A percentile compares a stretch with the other conserved stretches of the same genome.
These are phyloP conservation scores for Vigna radiata DNA, from an alignment of 306 rosid species.

Conservation along the genomic window DNA sequence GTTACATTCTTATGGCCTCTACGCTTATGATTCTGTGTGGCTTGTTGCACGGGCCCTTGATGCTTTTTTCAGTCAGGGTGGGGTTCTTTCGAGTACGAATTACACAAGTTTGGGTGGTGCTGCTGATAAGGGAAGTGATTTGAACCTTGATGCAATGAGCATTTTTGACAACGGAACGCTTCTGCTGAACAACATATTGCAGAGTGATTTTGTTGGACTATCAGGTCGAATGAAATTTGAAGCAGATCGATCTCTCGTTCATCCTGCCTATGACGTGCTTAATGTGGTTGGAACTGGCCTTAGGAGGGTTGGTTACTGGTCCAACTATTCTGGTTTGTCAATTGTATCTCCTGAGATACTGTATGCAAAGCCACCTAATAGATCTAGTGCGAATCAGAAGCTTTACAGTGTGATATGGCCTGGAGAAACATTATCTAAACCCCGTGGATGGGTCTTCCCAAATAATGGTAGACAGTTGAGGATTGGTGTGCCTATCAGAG, in stretches of 20 bases:
- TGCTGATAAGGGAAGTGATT: constrained; percentile 49
- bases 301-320: constrained; percentile 88
- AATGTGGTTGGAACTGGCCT: constrained; percentile 84
- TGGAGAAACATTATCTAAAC: constrained; percentile 75
- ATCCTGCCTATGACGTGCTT: constrained; percentile 80
- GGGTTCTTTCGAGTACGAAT: constrained; percentile 69
- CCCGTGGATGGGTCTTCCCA: constrained; percentile 99
- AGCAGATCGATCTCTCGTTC: constrained; percentile 63
- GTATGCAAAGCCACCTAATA: constrained; percentile 77
- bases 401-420: constrained; percentile 85
- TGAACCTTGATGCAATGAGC: constrained; percentile 87
- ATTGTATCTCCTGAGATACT: constrained; percentile 75
- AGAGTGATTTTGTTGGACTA: constrained; percentile 72
- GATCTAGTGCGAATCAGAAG: constrained; percentile 70
- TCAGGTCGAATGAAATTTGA: constrained; percentile 73
- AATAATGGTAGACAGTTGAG: constrained; percentile 77
- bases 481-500: constrained; percentile 85
- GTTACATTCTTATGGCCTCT: constrained; percentile 80
- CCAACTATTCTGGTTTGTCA: constrained; percentile 92
- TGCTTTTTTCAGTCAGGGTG: constrained; percentile 73
- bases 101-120: constrained; percentile 58
- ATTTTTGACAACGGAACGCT: constrained; percentile 76
- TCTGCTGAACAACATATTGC: constrained; percentile 70
- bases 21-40: constrained; percentile 93
- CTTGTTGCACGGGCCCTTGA: constrained; percentile 81